phyloP scores from a whole-genome alignment of 345 rosid species.

The Litchi chinensis region DNA sequence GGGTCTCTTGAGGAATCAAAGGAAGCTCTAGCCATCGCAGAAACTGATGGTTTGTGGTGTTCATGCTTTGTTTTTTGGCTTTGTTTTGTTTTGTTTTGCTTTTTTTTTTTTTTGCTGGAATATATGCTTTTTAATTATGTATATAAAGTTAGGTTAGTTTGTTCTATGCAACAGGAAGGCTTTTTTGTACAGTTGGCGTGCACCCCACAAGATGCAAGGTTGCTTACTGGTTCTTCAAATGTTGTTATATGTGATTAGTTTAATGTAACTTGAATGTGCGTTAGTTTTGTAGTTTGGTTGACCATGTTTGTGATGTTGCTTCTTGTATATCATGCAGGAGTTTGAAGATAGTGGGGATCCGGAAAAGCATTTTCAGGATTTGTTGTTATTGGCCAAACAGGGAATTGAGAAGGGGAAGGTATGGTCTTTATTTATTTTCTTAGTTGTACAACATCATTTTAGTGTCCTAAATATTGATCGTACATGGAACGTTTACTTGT shows the following conservation, averaged over 20 bases:
- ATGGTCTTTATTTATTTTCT: not conserved
- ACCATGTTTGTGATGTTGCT: conserved; percentile 18
- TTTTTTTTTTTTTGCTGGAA: not conserved
- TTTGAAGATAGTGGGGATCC: conserved; percentile 92
- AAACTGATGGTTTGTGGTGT: conserved; percentile 69
- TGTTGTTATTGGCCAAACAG: conserved; percentile 74
- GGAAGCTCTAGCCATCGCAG: conserved; percentile 96
- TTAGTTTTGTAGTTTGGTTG: conserved; percentile 8
- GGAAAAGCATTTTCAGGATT: conserved; percentile 79
- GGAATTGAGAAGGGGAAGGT: conserved; percentile 96
- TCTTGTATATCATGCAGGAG: conserved; percentile 48
- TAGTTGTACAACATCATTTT: not conserved
- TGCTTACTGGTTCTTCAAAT: conserved; percentile 17
- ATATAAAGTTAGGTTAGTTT: conserved; percentile 4
- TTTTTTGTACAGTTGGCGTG: conserved; percentile 92
- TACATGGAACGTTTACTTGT: not conserved
- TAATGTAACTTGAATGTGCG: conserved; percentile 1
- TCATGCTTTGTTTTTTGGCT: not conserved
- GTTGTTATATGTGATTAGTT: conserved; percentile 9
- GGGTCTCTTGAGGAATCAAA: conserved; percentile 90
- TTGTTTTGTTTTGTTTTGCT: not conserved
- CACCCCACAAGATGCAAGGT: conserved; percentile 99
- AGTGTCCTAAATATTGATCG: not conserved
- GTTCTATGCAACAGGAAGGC: conserved; percentile 59
- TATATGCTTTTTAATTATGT: not conserved